Percentiles rank a stretch among this genome's conserved stretches.
phyloP scores from a whole-genome alignment of 2,329 filamentous ascomycete species.

The Lecanicillium sp. region DNA sequence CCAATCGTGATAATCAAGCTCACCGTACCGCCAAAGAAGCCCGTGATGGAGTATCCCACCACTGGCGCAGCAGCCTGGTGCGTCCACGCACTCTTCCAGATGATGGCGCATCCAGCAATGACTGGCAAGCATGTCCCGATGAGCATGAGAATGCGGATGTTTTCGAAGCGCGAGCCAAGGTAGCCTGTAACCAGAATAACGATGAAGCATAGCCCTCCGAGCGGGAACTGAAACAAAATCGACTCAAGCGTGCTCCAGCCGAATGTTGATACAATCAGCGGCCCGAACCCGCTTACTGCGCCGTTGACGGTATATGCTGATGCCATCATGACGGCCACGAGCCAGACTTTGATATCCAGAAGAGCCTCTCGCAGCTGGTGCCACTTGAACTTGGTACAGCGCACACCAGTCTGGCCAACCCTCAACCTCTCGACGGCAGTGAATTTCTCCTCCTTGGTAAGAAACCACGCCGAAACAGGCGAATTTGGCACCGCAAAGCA shows the following conservation, averaged over 20 bases:
- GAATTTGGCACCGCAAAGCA: constrained; percentile 61
- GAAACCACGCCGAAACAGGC: constrained; percentile 60
- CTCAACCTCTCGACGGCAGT: constrained; percentile 57
- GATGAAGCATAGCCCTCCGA: constrained; percentile 60
- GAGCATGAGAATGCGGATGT: constrained; percentile 58
- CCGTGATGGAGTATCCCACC: constrained; percentile 62
- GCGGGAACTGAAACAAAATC: constrained; percentile 67
- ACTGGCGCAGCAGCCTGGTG: constrained; percentile 59
- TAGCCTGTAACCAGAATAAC: constrained; percentile 59
- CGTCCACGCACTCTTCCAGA: constrained; percentile 62
- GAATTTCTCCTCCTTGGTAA: constrained; percentile 52
- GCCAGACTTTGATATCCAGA: constrained; percentile 53
- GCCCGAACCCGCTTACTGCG: constrained; percentile 62
- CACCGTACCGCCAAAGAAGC: constrained; percentile 64
- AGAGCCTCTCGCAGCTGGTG: constrained; percentile 50
- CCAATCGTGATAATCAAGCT: constrained; percentile 45
- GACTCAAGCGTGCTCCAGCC: constrained; percentile 55
- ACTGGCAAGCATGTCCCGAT: constrained; percentile 62
- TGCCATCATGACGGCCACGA: constrained; percentile 60
- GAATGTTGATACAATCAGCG: constrained; percentile 64
- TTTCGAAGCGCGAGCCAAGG: constrained; percentile 48
- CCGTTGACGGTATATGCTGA: constrained; percentile 65
- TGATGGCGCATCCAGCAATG: constrained; percentile 64
- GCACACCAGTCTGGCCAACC: constrained; percentile 53
- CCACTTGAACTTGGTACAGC: constrained; percentile 51